phyloP scores from a whole-genome alignment of 257 asterid genomes.

The Solanum chaucha region DNA sequence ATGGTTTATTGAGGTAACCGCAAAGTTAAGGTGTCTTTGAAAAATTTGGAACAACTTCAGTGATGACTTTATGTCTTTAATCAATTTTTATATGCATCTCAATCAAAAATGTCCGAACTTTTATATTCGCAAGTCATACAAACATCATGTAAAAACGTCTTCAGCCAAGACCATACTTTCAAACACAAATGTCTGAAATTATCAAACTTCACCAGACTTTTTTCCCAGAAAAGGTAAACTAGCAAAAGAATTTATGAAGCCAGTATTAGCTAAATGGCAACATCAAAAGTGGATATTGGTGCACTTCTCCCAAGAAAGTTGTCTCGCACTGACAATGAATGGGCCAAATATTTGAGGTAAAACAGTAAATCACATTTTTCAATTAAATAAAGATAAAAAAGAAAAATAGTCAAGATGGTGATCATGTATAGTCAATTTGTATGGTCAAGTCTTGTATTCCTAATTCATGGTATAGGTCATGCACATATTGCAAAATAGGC shows the following conservation, averaged over 20 bases:
- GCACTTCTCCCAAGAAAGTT: background rate
- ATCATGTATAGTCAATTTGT: slow-evolving; percentile 41
- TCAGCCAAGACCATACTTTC: background rate
- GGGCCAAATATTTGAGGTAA: background rate
- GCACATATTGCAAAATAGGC: slow-evolving; percentile 57
- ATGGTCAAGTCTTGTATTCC: slow-evolving; percentile 84
- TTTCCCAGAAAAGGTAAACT: background rate
- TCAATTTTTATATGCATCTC: background rate
- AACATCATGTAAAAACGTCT: background rate
- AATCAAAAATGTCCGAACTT: background rate
- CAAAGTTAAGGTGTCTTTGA: no score
- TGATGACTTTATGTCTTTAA: no score
- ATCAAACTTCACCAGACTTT: background rate
- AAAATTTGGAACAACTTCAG: no score
- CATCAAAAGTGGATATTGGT: background rate
- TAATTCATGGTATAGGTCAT: slow-evolving; percentile 67
- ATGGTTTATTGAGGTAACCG: no score
- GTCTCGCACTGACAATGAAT: background rate
- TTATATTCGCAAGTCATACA: background rate
- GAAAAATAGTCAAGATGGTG: background rate
- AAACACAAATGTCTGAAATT: background rate
- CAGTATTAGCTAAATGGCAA: background rate
- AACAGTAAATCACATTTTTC: background rate
- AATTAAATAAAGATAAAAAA: background rate
- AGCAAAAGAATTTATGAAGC: background rate